These are phyloP conservation scores for Theobroma grandiflorum DNA, from an alignment of 441 rosid species.

Conservation along the genomic window DNA sequence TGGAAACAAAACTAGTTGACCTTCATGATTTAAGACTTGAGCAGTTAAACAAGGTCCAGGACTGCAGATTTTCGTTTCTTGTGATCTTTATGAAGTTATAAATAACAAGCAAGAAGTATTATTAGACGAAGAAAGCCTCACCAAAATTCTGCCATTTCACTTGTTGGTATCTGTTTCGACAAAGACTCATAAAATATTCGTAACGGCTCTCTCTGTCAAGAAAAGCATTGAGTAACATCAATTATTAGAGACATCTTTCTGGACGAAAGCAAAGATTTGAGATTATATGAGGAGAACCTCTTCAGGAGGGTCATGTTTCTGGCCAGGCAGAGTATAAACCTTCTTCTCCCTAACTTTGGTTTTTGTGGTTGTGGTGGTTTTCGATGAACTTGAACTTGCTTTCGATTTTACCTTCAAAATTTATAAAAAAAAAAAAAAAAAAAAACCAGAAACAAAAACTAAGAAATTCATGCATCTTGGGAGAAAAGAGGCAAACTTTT, in stretches of 20 bases:
- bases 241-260: constrained; percentile 16
- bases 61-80: background rate
- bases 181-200: constrained; percentile 94
- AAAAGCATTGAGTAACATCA: constrained; percentile 22
- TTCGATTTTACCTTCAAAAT: constrained; percentile 55
- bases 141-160: constrained; percentile 99
- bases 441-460: background rate
- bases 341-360: constrained; percentile 83
- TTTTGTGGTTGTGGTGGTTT: constrained; percentile 43
- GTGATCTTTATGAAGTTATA: background rate
- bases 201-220: constrained; percentile 86
- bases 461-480: constrained; percentile 22
- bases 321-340: constrained; percentile 80
- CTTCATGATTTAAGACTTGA: constrained; percentile 13
- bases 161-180: constrained; percentile 78
- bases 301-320: constrained; percentile 86
- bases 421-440: constrained; percentile 17
- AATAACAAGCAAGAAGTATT: constrained; percentile 11
- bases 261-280: constrained; percentile 23
- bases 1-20: constrained; percentile 6
- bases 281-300: constrained; percentile 56
- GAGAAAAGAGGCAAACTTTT: background rate
- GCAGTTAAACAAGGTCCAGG: background rate
- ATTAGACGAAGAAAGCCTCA: constrained; percentile 36
- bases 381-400: constrained; percentile 55